phyloP scores from a whole-genome alignment of 371 early-diverging fungal genomes.

The Circinella umbellata region DNA sequence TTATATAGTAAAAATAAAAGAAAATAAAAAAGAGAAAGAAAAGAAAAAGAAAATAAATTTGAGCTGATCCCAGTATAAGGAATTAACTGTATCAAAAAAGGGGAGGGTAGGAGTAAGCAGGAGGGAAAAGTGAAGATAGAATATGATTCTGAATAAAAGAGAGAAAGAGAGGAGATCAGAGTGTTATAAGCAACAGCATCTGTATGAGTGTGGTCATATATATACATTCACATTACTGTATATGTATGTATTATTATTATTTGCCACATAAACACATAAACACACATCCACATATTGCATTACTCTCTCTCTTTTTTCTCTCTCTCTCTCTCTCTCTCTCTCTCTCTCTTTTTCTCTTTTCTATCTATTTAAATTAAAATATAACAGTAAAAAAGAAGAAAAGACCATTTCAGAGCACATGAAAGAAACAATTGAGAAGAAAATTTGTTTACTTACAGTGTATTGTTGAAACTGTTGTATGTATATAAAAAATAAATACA shows the following conservation, averaged over 20 bases:
- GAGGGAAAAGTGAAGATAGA: neutral
- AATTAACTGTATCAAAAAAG: neutral
- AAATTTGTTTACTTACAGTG: too few species aligned
- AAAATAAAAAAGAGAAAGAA: slow-evolving; percentile 11
- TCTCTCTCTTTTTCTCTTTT: too few species aligned
- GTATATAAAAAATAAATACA: too few species aligned
- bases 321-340: too few species aligned
- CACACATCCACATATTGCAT: neutral
- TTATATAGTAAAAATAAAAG: neutral
- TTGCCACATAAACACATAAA: slow-evolving; percentile 9
- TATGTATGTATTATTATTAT: neutral
- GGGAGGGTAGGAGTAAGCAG: neutral
- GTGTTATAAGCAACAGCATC: neutral
- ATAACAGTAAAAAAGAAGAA: too few species aligned
- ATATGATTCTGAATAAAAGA: too few species aligned
- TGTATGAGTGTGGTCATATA: slow-evolving; percentile 2
- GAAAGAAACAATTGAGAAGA: too few species aligned
- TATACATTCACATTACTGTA: neutral
- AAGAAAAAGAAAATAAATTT: neutral
- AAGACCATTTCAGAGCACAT: too few species aligned
- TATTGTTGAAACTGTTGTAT: too few species aligned
- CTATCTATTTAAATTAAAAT: too few species aligned
- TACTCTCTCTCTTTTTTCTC: too few species aligned
- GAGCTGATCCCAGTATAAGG: neutral
- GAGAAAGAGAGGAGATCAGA: neutral